Base-by-base conservation (phyloP, 176 grass and related monocot genomes). In the Otatea glauca region DNA sequence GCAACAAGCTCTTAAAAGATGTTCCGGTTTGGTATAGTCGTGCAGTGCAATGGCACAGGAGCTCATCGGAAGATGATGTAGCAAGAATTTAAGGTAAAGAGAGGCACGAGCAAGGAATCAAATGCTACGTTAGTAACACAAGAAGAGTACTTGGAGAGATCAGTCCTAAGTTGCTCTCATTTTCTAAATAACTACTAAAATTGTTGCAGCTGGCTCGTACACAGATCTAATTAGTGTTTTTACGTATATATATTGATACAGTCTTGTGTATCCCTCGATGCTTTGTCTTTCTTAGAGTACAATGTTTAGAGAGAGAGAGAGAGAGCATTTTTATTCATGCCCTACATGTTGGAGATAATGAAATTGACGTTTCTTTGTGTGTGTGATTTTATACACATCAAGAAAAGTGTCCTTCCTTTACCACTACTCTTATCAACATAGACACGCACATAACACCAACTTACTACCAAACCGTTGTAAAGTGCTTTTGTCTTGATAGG, bases 1-100 rank as follows among this genome's bases (percentile, higher is more conserved):
- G 89, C 89, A 91, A 55, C 43, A 84, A 53, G 35, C 75, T 80
- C 75, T 87, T 80, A 84, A 91, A 91, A 87, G 75, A 87, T 67
- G 84, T 51, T 68, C 84, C 74, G 1, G 39, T 90, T 90, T 20
- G 80, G 68, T 72, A 82, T 80, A 90, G 80, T 42, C 24, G 20
- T 50, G 67, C 79, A 86, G 66, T 78, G 84, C 82, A 82, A 86
- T 67, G 58, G 66, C 66, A 81, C 74, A 86, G 38, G 48, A 41
- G 29, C 9, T 51, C 45, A 77, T 34, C n/a, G 73, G 66, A 83
- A 87, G 48, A 21, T 45, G 44, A 49, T 73, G 29, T 18, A 2
- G 14, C 37, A 15, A 34, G 59, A 37, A 83, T 74, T 80, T 27
- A 4, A 67, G 59, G 58, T 34, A 42, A 78, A 61, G 15, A 79